A percentile compares a stretch with the other conserved stretches of the same genome.
Evolutionary conservation across 208 protist species (phyloP).

Genomic region (Leishmania aethiopica): DNA sequence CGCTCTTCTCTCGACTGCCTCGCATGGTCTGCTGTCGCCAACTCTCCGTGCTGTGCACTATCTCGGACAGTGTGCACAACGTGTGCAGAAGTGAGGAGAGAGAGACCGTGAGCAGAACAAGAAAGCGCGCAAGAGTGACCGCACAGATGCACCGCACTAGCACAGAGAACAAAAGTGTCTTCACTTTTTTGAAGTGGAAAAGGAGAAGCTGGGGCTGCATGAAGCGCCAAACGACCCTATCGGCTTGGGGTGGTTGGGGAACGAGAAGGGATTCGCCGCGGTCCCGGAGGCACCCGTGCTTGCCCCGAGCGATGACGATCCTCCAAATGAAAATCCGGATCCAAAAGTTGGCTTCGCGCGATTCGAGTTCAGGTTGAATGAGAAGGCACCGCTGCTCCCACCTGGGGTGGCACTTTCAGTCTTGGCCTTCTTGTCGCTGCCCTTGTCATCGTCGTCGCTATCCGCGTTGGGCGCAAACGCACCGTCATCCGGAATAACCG

Average conservation of each 20-base stretch:
- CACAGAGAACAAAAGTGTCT: neutral
- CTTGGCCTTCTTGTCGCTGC: conserved; percentile 39
- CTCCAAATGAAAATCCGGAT: conserved; percentile 1
- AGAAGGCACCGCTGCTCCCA: neutral
- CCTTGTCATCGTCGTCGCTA: conserved; percentile 63
- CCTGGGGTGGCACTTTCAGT: conserved; percentile 11
- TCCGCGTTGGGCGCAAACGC: conserved; percentile 70
- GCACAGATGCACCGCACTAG: neutral
- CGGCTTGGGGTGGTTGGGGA: neutral
- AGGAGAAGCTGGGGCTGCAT: conserved; percentile 16
- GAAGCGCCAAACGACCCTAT: conserved; percentile 18
- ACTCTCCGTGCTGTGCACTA: neutral
- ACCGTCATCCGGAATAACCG: conserved; percentile 60
- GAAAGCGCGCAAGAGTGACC: neutral
- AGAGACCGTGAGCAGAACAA: neutral
- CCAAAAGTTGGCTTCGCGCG: conserved; percentile 20
- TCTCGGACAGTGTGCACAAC: neutral
- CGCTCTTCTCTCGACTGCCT: neutral
- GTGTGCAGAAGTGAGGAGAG: neutral
- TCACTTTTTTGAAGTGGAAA: neutral
- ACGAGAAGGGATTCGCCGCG: conserved; percentile 8
- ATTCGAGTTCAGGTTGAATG: neutral
- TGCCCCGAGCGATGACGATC: conserved; percentile 4
- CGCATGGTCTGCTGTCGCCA: neutral
- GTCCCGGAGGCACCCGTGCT: neutral